phyloP scores from a whole-genome alignment of 2,329 filamentous ascomycete species.

The Westerdykella ornata region DNA sequence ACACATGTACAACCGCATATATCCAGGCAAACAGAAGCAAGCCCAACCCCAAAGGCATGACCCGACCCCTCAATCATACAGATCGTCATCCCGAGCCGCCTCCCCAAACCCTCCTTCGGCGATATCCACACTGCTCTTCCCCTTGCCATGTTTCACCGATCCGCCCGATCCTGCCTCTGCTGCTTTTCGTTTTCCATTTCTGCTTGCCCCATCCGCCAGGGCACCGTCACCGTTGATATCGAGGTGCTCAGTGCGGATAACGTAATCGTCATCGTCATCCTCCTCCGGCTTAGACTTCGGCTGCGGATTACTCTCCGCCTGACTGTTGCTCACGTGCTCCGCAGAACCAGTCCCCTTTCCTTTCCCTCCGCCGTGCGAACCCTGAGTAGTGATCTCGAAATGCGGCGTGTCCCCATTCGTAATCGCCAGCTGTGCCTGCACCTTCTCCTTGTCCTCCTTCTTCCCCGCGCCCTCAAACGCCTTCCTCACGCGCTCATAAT shows the following conservation, averaged over 20 bases:
- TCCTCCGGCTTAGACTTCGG: conserved; percentile 6
- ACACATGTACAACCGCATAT: too few relatives aligned
- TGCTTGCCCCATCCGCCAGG: conserved; percentile 7
- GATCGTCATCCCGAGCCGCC: conserved; percentile 37
- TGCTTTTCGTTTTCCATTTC: conserved; percentile 32
- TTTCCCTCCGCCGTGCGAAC: conserved; percentile 7
- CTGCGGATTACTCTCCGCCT: neutral
- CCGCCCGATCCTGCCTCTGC: conserved; percentile 9
- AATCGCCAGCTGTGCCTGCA: neutral
- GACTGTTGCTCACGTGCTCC: neutral
- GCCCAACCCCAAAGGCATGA: neutral
- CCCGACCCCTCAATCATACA: conserved; percentile 30
- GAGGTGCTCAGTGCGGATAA: conserved; percentile 38
- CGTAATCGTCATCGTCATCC: conserved; percentile 38
- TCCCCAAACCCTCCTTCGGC: conserved; percentile 37
- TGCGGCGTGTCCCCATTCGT: neutral
- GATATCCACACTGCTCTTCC: conserved; percentile 31
- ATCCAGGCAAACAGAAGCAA: too few relatives aligned
- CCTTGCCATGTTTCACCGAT: conserved; percentile 27
- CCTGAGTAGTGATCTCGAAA: neutral
- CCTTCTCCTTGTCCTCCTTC: conserved; percentile 40
- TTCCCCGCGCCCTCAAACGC: conserved; percentile 66
- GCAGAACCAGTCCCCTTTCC: conserved; percentile 27
- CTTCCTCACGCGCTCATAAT: conserved; percentile 78
- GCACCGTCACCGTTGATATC: conserved; percentile 24